Base-by-base conservation (phyloP, 805 yeast genomes). In the Myxozyma neotropica region DNA sequence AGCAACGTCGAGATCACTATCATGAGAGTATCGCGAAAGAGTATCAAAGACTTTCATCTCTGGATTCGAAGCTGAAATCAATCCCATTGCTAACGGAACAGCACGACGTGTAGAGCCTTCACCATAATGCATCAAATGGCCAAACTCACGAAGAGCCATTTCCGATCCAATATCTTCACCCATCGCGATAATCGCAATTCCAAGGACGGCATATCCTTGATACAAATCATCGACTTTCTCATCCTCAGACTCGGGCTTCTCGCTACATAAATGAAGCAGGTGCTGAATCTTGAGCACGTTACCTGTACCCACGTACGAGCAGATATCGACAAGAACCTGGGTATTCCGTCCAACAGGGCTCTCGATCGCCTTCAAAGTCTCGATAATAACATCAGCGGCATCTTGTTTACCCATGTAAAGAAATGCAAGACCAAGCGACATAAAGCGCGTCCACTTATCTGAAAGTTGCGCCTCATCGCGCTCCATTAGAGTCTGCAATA, bases 101-200 rank as follows among this genome's bases (percentile, higher is more conserved):
- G 97, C 92, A 69, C 96, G 84, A 69, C 92, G 87, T 61, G 94
- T 89, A 61, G 89, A 81, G 23, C 94, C 85, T 69, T 89, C 92
- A 60, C 99, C 99, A 72, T 94, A 94, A 73, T 94, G 99, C 96
- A 94, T 90, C 74, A 94, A 80, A 75, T 94, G 99, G 48, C 96
- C 92, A 73, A 93, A 93, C 75, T 94, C 99, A 73, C 99, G 92
- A 71, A 93, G 77, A 8, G 93, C 87, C 99, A 94, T 94, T 68
- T 93, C 97, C 74, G 89, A 95, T 35, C 99, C 99, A 72, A 94
- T 89, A 66, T 89, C 96, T 75, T 94, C 99, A 64, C 99, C 99
- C 88, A 94, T 86, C 13, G 97, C 94, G 69, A 95, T 88, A 65
- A 88, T 81, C 0, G 97, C 99, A 66, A 94, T 82, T 61, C 99